A percentile compares a stretch with the other conserved stretches of the same genome.
Evolutionary conservation across 768 basidiomycete species (phyloP).

Genomic region (Dioszegia aurantiaca): DNA sequence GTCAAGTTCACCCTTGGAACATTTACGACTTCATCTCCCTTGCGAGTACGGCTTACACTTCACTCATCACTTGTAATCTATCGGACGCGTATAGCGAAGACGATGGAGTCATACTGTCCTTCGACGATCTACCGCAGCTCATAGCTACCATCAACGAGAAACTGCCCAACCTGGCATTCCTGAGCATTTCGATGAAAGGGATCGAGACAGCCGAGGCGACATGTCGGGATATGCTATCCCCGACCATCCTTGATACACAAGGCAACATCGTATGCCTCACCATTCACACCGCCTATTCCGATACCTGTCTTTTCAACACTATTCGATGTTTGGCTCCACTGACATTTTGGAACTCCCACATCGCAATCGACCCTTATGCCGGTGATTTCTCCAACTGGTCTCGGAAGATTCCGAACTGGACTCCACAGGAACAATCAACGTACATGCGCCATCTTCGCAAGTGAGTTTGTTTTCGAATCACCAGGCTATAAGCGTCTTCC

Average conservation of each 20-base stretch:
- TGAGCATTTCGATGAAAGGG: neutral
- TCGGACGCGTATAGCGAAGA: neutral
- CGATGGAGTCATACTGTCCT: neutral
- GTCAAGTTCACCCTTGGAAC: neutral
- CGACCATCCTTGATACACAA: neutral
- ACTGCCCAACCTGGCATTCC: neutral
- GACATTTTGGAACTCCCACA: no score
- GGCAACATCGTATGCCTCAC: neutral
- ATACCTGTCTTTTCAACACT: neutral
- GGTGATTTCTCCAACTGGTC: no score
- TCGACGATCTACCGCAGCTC: neutral
- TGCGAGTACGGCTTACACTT: neutral
- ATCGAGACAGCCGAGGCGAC: conserved; percentile 1
- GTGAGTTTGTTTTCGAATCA: no score
- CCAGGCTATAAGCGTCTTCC: no score
- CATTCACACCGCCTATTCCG: neutral
- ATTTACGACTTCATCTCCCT: neutral
- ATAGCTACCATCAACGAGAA: neutral
- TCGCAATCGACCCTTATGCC: no score
- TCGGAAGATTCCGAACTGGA: no score
- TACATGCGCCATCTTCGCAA: no score
- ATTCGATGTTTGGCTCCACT: no score
- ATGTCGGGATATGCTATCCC: neutral
- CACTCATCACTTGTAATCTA: neutral
- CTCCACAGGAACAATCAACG: no score